Base-by-base conservation (phyloP, 2,329 filamentous ascomycete species). In the Nakataea oryzae region DNA sequence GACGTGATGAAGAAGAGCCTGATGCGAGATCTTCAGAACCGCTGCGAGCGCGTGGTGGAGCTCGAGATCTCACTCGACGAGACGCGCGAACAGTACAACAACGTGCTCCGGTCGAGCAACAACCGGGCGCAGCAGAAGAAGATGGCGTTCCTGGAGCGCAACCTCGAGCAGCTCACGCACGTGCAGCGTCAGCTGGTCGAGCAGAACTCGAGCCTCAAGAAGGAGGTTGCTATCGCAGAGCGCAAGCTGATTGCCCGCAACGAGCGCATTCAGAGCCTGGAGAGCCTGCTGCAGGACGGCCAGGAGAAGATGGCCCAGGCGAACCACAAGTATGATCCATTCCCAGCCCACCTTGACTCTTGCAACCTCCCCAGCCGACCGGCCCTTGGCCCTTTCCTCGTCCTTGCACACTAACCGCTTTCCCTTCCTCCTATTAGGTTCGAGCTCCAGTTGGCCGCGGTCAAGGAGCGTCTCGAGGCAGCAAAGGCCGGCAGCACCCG, bases 1-100 rank as follows among this genome's bases (percentile, higher is more conserved):
- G 95, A 99, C 75, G 90, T 91, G 64, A 99, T 99, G 93, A 99
- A 99, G 86, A 99, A 99, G 85, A 96, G 90, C 67, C 81, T 99
- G 68, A 99, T 99, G 95, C 90, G 95, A 63, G 95, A 99, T 76
- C 80, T 99, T 67, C 95, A 99, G 76, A 97, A 99, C 80, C 89
- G 95, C 65, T 99, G 95, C 75, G 95, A 99, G 79, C 88, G 95
- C 67, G 93, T 99, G 41, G 95, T 99, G 24, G 95, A 99, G 80
- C 86, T 99, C 30, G 95, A 99, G 76, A 99, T 99, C 70, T 96
- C 91, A 47, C 84, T 99, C 60, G 95, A 99, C 72, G 93, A 97
- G 80, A 97, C 95, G 0, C 86, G 95, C 62, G 95, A 99, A 79
- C 95, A 99, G 78, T 99, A 99, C 79, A 97, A 99, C 81, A 97